Evolutionary conservation across 495 filamentous ascomycete genomes (phyloP), one percentile per base, ranked within the genome.

Genomic region (Durotheca rogersii): DNA sequence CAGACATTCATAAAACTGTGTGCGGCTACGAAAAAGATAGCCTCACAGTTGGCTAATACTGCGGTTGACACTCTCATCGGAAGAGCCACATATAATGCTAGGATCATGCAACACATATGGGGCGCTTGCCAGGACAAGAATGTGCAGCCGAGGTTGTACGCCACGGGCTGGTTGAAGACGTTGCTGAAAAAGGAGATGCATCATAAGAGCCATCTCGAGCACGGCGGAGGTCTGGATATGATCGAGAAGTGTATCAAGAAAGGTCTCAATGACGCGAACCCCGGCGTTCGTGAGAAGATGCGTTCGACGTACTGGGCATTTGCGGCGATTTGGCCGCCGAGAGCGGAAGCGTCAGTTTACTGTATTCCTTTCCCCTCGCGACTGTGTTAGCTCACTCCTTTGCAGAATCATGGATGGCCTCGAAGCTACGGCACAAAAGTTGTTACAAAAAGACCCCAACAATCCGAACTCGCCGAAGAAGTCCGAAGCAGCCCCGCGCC

Each of bases 111-210:
- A 58, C 90, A 96, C 58, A 73, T 97, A 23, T 82, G 80, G 66
- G 68, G 67, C 45, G 90, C 94, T 19, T 84, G 76, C 41, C 84
- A 91, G 62, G 93, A 97, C 65, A 98, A 96, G 72, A 97, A 96
- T 65, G 82, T 89, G 1, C 84, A 89, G 55, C 79, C 90, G 18
- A 82, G 93, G 39, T 79, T 79, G 1, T 95, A 82, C 68, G 85
- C 84, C 7, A 70, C 87, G 14, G 86, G 81, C 9, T 98, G 93
- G 93, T 69, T 97, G 9, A 87, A 81, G 66, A 89, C 86, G 2
- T 55, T 97, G 25, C 68, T 98, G 21, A 84, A 74, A 43, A 87
- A 88, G 49, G 88, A 96, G 63, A 69, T 81, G 2, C 80, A 85
- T 55, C 84, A 95, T 60, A 95, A 89, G 67, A 79, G 70, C 40